Evolutionary conservation across 140 eudicot species (phyloP), one percentile per base, ranked within the genome.

Genomic region (Ambrosia hybrid): DNA sequence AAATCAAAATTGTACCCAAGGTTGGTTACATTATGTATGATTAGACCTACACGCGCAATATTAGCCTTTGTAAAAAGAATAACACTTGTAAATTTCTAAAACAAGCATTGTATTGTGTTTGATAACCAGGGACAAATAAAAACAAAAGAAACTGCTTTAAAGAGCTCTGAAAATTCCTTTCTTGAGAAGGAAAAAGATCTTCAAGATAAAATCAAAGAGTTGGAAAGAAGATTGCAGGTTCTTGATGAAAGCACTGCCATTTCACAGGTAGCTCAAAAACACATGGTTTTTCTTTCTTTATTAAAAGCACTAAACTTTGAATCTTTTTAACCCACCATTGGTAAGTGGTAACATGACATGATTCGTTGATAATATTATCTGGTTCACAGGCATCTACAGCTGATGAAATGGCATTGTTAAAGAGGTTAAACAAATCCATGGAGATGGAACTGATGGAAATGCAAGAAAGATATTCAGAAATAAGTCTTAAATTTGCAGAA

Each of bases 401-500:
- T 68, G 68, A 82, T n/a, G 93, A 87, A 75, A 78, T 84, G 79
- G 78, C 48, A 64, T 68, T 53, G 33, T 62, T 90, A 57, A 90
- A 82, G 87, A 94, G 78, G 71, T 74, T 70, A 76, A 90, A 90
- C 78, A 71, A 74, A 51, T 74, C 84, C 5, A 87, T 88, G 97
- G 98, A 93, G 85, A 79, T n/a, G 12, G 98, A 93, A 61, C 68
- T 93, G 53, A 73, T 84, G 80, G 96, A 93, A 72, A 93, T 93
- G 97, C 98, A 93, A 79, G 96, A 84, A 75, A 85, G 97, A 76
- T 95, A 95, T 80, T 91, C 99, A 48, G 96, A 95, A 61, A 91
- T 88, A 78, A 95, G 99, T 82, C 96, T 95, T 13, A 95, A 88
- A 73, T 95, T 95, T 76, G 99, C 99, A 2, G 99, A 95, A 87